Conservation (phyloP, 495 filamentous ascomycete genomes). For the Tuber aestivum region DNA sequence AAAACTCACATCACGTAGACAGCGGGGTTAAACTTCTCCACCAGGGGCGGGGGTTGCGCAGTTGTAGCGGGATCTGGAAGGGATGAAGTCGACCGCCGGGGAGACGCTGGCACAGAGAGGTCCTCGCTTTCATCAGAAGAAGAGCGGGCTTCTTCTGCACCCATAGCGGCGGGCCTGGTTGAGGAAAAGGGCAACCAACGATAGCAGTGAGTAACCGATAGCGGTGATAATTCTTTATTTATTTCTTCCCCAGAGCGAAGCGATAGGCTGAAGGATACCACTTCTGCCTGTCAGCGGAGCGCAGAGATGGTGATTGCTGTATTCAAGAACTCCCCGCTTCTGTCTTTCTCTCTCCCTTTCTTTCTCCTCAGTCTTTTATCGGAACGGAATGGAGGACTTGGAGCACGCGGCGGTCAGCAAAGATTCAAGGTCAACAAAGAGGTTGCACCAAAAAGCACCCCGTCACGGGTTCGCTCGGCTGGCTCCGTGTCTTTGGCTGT, state of each 20-base stretch:
- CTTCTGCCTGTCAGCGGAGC: background rate
- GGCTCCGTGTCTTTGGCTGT: background rate
- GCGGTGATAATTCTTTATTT: background rate
- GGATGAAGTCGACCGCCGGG: constrained; percentile 38
- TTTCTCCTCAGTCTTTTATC: background rate
- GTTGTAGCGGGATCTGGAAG: constrained; percentile 24
- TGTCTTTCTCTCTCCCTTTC: background rate
- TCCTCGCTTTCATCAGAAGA: constrained; percentile 42
- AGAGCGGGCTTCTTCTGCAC: background rate
- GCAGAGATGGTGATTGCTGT: background rate
- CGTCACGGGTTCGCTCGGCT: background rate
- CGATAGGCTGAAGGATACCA: background rate
- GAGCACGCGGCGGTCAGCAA: background rate
- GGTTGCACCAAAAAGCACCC: background rate
- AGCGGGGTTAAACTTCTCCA: constrained; percentile 61
- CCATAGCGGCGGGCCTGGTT: background rate
- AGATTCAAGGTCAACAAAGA: background rate
- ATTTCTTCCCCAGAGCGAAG: background rate
- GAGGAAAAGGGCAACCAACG: too few species aligned
- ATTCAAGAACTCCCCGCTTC: background rate
- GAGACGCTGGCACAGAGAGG: constrained; percentile 32
- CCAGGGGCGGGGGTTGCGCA: constrained; percentile 11
- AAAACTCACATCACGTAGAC: constrained; percentile 78
- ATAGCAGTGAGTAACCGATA: background rate
- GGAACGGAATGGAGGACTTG: background rate